Percentiles rank a stretch among this genome's conserved stretches.
Conservation (phyloP, 2,329 filamentous ascomycete species). For the Rutstroemia sp. region DNA sequence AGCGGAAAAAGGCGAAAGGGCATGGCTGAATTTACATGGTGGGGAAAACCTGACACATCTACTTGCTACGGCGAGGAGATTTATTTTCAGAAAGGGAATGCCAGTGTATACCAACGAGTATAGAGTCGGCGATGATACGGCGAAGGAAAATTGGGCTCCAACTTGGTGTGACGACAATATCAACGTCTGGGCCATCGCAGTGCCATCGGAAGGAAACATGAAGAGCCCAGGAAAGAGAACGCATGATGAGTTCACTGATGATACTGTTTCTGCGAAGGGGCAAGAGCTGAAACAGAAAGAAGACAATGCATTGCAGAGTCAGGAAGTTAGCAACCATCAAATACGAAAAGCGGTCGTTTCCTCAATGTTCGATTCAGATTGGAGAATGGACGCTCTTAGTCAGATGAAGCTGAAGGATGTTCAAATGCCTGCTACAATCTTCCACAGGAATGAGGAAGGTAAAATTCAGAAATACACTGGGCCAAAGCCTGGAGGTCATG, state of each 20-base stretch:
- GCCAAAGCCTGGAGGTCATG: constrained; percentile 48
- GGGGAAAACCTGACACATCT: constrained; percentile 72
- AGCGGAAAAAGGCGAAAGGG: constrained; percentile 23
- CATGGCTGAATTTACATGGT: constrained; percentile 62
- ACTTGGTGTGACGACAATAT: constrained; percentile 72
- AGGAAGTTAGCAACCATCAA: constrained; percentile 37
- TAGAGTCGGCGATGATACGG: constrained; percentile 7
- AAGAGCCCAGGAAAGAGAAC: constrained; percentile 38
- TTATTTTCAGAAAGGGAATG: constrained; percentile 79
- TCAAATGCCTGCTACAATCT: constrained; percentile 61
- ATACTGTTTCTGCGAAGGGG: constrained; percentile 19
- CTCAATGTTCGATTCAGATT: constrained; percentile 73
- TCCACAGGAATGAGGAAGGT: constrained; percentile 57
- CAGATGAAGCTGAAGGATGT: constrained; percentile 61
- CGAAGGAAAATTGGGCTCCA: constrained; percentile 39
- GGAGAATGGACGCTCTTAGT: constrained; percentile 63
- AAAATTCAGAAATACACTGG: constrained; percentile 64
- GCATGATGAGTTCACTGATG: constrained; percentile 39
- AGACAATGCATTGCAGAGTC: constrained; percentile 28
- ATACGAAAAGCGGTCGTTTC: constrained; percentile 57
- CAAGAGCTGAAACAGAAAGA: not conserved
- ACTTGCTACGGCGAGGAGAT: constrained; percentile 74
- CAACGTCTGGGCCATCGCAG: constrained; percentile 75
- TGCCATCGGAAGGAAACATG: constrained; percentile 32
- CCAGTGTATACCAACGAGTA: constrained; percentile 68